phyloP scores from a whole-genome alignment of 2,329 filamentous ascomycete genomes.

The Cercospora beticola region DNA sequence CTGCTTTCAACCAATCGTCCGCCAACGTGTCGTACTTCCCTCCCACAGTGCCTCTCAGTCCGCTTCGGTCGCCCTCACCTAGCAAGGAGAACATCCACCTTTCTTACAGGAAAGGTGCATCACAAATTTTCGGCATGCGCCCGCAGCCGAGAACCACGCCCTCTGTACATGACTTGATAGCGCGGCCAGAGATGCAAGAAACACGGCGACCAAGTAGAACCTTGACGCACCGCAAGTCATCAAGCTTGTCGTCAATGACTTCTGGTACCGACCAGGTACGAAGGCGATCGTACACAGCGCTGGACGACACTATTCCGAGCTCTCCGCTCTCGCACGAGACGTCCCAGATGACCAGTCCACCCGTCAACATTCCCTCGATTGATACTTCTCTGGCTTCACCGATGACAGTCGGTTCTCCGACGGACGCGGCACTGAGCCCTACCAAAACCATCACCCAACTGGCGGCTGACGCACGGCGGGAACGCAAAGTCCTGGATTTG shows the following conservation, averaged over 20 bases:
- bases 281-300: slow-evolving; percentile 34
- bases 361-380: slow-evolving; percentile 28
- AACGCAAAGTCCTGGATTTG: slow-evolving; percentile 91
- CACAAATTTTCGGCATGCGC: slow-evolving; percentile 46
- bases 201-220: slow-evolving; percentile 16
- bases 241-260: slow-evolving; percentile 50
- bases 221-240: slow-evolving; percentile 33
- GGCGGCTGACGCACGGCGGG: slow-evolving; percentile 82
- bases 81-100: slow-evolving; percentile 51
- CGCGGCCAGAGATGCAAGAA: slow-evolving; percentile 8
- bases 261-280: slow-evolving; percentile 39
- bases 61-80: slow-evolving; percentile 45
- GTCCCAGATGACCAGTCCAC: slow-evolving; percentile 22
- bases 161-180: slow-evolving; percentile 8
- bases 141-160: slow-evolving; percentile 22
- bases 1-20: slow-evolving; percentile 35
- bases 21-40: slow-evolving; percentile 37
- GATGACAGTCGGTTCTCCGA: slow-evolving; percentile 14
- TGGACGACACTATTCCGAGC: slow-evolving; percentile 20
- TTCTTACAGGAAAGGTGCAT: slow-evolving; percentile 51
- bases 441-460: slow-evolving; percentile 65
- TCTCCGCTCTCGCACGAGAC: slow-evolving; percentile 28
- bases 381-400: slow-evolving; percentile 32
- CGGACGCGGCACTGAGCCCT: slow-evolving; percentile 35
- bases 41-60: slow-evolving; percentile 25